Conservation (phyloP, 306 rosid species). For the Sphenostylis stenocarpa region DNA sequence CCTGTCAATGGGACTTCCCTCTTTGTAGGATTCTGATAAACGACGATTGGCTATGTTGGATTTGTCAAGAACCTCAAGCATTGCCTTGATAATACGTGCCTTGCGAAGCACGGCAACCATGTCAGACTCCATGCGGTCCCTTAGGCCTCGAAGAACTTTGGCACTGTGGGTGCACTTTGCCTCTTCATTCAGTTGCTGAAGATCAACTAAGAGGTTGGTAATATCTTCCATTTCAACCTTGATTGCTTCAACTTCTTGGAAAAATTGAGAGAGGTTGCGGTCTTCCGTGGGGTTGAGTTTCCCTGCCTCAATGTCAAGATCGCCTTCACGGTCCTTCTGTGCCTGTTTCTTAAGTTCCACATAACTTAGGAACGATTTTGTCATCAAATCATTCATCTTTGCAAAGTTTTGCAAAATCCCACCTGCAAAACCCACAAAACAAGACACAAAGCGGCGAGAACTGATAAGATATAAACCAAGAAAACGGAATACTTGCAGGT, state of each 20-base stretch:
- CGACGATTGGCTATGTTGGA: slow-evolving; percentile 60
- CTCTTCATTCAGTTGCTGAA: slow-evolving; percentile 71
- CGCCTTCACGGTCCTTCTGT: slow-evolving; percentile 55
- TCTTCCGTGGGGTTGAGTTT: slow-evolving; percentile 63
- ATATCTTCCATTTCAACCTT: slow-evolving; percentile 88
- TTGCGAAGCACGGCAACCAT: slow-evolving; percentile 78
- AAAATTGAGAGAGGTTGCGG: slow-evolving; percentile 73
- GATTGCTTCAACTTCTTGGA: slow-evolving; percentile 60
- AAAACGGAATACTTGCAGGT: background rate
- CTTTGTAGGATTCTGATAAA: slow-evolving; percentile 49
- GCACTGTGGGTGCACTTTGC: slow-evolving; percentile 80
- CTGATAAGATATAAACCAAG: background rate
- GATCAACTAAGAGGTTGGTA: slow-evolving; percentile 86
- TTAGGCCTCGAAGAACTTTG: slow-evolving; percentile 76
- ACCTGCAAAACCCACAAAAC: slow-evolving; percentile 36
- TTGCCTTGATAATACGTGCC: slow-evolving; percentile 57
- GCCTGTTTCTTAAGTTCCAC: slow-evolving; percentile 84
- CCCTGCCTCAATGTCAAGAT: slow-evolving; percentile 63
- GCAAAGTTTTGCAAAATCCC: slow-evolving; percentile 41
- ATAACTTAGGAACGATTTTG: slow-evolving; percentile 88
- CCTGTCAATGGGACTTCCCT: slow-evolving; percentile 65
- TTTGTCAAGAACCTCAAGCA: slow-evolving; percentile 65
- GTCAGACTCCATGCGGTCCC: slow-evolving; percentile 81
- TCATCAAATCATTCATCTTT: slow-evolving; percentile 94
- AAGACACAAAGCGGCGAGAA: background rate